phyloP scores from a whole-genome alignment of 2,329 filamentous ascomycete genomes.

The Penicillium sp. region DNA sequence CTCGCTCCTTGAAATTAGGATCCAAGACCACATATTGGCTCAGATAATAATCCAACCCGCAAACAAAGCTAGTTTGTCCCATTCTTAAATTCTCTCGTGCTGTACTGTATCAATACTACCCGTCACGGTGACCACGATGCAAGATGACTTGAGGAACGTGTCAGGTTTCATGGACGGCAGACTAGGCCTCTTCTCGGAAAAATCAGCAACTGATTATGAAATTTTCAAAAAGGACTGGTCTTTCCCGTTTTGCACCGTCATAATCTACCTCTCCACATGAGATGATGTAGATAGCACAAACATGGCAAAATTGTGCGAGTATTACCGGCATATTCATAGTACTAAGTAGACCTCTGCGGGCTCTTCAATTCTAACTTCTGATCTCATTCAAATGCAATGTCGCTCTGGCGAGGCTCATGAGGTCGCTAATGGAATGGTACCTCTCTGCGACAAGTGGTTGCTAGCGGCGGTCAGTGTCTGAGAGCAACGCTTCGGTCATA shows the following conservation, averaged over 20 bases:
- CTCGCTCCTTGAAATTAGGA: not conserved
- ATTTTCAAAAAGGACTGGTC: not conserved
- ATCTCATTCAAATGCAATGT: not conserved
- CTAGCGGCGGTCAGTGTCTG: conserved; percentile 11
- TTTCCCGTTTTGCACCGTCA: not conserved
- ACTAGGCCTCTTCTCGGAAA: not conserved
- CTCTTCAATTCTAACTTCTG: conserved; percentile 1
- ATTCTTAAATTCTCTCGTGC: not conserved
- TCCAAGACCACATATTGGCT: not conserved
- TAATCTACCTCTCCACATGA: not conserved
- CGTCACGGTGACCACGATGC: not conserved
- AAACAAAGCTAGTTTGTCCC: not conserved
- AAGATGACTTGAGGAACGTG: not conserved
- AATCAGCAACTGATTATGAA: not conserved
- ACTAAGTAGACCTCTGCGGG: not conserved
- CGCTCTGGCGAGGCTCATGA: not conserved
- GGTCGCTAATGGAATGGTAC: not conserved
- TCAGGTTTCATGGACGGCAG: not conserved
- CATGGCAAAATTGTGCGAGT: not conserved
- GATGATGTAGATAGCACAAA: not conserved
- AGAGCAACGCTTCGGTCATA: not conserved
- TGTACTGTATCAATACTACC: not conserved
- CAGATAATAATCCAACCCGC: not conserved
- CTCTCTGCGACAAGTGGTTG: conserved; percentile 12
- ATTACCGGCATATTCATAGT: not conserved